phyloP scores from a whole-genome alignment of 139 green algal species.

The Chlorella sp. region DNA sequence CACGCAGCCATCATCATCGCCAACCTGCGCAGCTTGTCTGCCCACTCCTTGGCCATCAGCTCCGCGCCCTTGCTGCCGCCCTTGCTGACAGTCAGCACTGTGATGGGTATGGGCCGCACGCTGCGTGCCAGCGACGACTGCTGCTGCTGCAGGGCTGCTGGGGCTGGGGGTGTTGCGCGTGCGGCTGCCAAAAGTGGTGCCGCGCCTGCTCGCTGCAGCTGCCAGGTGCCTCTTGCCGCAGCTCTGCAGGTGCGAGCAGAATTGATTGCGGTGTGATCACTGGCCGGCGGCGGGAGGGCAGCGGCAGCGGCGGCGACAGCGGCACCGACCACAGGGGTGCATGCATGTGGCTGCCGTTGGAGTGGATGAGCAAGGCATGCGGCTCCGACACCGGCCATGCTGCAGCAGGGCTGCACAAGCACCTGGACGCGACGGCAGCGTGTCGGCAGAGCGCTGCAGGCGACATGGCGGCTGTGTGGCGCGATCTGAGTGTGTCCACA shows the following conservation, averaged over 20 bases:
- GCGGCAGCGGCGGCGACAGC: too few species aligned
- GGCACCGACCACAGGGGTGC: too few species aligned
- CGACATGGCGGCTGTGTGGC: too few species aligned
- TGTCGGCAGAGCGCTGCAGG: too few species aligned
- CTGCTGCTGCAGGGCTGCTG: neutral
- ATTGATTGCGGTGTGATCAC: too few species aligned
- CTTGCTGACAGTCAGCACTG: slow-evolving; percentile 64
- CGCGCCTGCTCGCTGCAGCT: neutral
- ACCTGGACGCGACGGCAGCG: too few species aligned
- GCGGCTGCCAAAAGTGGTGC: neutral
- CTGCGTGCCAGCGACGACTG: slow-evolving; percentile 44
- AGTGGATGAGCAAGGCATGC: too few species aligned
- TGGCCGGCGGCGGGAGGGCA: too few species aligned
- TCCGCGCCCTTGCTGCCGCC: slow-evolving; percentile 45
- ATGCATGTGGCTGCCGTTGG: too few species aligned
- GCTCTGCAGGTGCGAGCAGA: neutral
- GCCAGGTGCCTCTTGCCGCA: neutral
- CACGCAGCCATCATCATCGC: neutral
- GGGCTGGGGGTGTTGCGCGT: neutral
- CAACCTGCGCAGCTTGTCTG: slow-evolving; percentile 60
- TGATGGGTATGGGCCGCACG: slow-evolving; percentile 64
- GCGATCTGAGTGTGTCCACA: too few species aligned
- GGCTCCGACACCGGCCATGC: neutral
- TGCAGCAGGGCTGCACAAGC: neutral
- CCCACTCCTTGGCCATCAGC: slow-evolving; percentile 56